Base-by-base conservation (phyloP, 2,329 filamentous ascomycete species). In the Xylariaceae sp. region DNA sequence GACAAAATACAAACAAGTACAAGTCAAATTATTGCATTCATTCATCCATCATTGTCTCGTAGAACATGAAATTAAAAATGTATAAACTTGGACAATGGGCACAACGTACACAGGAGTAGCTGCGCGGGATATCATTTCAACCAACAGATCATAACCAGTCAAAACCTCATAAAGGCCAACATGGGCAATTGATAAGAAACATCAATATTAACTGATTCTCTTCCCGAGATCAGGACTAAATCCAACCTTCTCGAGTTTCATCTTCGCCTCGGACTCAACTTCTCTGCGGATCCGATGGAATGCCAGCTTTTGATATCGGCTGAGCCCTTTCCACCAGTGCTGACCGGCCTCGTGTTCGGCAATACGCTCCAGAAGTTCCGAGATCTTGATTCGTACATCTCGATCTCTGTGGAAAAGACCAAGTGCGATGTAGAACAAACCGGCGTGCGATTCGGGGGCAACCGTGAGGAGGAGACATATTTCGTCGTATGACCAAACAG, bases 361-460 rank as follows among this genome's bases (percentile, higher is more conserved):
- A 44, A 98, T 83, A 19, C 90, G 79, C 55, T 92, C 89, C 19
- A 98, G 67, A 27, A 98, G 70, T 49, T 87, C 87, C 1, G 88
- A 85, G 2, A 88, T 87, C 44, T 82, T 82, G 56, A 85, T 69
- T 27, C 93, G 78, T 10, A 96, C 91, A 41, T 89, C 85, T 27
- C 77, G 75, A 53, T 91, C 83, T 44, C 90, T 89, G 70, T 98
- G 93, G 64, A 97, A 96, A 5, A 98, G 73, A 0, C 93, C 93
- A 41, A 97, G 77, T 5, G 86, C 88, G 21, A 98, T 70, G 58
- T 96, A 95, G 64, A 97, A 97, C 3, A 97, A 75, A 0, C 89
- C 93, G 1, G 86, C 87, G 57, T 93, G 88, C 22, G 82, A 87
- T 67, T 95, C 89, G 6, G 89, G 89, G 5, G 89, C 84, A 6